phyloP scores from a whole-genome alignment of 495 filamentous ascomycete genomes.

The Aspergillus olivimuriae region DNA sequence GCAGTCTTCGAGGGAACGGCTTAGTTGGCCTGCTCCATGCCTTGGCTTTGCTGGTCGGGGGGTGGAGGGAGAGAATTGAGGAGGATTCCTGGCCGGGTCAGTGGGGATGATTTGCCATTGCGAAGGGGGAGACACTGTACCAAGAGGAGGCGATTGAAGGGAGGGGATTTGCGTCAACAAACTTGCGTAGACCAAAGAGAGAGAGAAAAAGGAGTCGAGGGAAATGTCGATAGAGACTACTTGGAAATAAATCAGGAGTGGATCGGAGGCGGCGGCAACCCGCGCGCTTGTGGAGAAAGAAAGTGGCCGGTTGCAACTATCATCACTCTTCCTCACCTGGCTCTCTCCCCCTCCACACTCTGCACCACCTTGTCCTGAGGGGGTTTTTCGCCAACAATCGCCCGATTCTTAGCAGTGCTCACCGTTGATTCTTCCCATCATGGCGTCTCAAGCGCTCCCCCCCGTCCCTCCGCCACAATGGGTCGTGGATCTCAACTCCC shows the following conservation, averaged over 20 bases:
- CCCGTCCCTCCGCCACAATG: constrained; percentile 64
- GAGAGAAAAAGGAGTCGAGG: constrained; percentile 10
- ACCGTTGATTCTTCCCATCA: constrained; percentile 11
- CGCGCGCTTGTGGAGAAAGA: constrained; percentile 23
- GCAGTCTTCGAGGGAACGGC: constrained; percentile 8
- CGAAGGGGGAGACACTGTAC: too few relatives aligned
- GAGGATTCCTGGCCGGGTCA: too few relatives aligned
- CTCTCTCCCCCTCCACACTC: constrained; percentile 5
- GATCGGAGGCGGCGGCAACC: constrained; percentile 15
- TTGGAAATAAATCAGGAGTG: constrained; percentile 24
- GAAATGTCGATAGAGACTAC: constrained; percentile 16
- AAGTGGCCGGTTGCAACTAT: not conserved
- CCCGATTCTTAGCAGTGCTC: too few relatives aligned
- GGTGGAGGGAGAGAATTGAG: not conserved
- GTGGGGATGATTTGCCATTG: too few relatives aligned
- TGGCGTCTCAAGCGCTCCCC: constrained; percentile 27
- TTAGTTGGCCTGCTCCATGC: constrained; percentile 23
- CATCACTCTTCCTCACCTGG: not conserved
- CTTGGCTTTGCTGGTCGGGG: constrained; percentile 4
- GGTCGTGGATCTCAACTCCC: constrained; percentile 68
- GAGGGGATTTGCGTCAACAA: too few relatives aligned
- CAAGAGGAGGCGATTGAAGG: too few relatives aligned
- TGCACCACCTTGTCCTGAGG: constrained; percentile 1
- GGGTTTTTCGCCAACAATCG: too few relatives aligned
- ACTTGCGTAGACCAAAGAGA: not conserved